These are phyloP conservation scores for Cystobasidium slooffiae DNA, from an alignment of 1,284 basidiomycete species.

Conservation along the genomic window DNA sequence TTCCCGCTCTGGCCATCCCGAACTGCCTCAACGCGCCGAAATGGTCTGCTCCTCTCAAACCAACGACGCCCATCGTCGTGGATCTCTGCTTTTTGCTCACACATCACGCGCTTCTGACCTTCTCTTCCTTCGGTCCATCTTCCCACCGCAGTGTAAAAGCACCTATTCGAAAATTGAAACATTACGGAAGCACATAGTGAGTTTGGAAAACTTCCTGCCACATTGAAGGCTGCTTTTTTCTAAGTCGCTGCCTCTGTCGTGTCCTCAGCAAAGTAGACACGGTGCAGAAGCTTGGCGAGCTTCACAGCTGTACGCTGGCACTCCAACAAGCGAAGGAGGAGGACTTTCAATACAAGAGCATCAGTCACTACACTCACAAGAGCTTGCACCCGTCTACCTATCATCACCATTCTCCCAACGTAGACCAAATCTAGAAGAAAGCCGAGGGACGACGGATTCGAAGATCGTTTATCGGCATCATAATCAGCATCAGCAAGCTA, in stretches of 20 bases:
- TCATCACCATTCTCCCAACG: no score
- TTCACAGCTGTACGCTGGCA: not conserved
- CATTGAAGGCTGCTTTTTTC: not conserved
- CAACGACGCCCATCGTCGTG: no score
- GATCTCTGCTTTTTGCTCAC: not conserved
- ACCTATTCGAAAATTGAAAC: conserved; percentile 1
- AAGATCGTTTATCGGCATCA: no score
- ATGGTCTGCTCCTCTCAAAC: no score
- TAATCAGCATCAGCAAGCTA: no score
- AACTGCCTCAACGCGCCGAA: no score
- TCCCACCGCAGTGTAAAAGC: not conserved
- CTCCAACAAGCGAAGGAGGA: not conserved
- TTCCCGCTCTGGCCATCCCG: no score
- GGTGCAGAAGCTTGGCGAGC: conserved; percentile 5
- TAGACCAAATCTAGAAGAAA: no score
- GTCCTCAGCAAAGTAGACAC: conserved; percentile 4
- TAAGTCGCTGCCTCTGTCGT: not conserved
- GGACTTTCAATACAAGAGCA: no score
- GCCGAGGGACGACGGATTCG: no score
- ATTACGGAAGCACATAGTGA: conserved; percentile 5
- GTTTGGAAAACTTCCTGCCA: not conserved
- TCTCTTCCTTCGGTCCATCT: not conserved
- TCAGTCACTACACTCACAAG: not conserved
- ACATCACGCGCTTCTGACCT: not conserved
- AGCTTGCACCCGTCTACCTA: no score